phyloP scores from a whole-genome alignment of 495 filamentous ascomycete genomes.

The Choiromyces venosus region DNA sequence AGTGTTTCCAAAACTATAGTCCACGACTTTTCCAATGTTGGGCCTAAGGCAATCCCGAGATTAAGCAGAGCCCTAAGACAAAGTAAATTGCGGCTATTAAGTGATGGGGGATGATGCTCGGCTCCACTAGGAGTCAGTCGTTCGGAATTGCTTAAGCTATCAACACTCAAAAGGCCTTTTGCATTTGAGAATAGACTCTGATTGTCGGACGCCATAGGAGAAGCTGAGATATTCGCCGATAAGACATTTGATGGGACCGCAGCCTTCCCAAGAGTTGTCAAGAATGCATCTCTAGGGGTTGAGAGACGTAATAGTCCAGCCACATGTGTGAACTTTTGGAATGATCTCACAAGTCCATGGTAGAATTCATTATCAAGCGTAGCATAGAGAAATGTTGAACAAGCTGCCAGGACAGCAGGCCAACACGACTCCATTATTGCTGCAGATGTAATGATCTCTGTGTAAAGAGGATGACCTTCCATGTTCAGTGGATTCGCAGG shows the following conservation, averaged over 20 bases:
- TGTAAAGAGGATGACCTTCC: constrained; percentile 62
- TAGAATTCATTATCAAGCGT: constrained; percentile 92
- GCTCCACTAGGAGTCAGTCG: constrained; percentile 50
- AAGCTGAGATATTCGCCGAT: constrained; percentile 51
- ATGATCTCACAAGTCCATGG: constrained; percentile 82
- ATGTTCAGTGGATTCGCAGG: constrained; percentile 75
- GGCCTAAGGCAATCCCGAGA: constrained; percentile 87
- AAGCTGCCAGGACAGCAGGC: constrained; percentile 89
- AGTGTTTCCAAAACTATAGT: constrained; percentile 84
- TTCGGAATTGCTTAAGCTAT: constrained; percentile 53
- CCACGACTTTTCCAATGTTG: constrained; percentile 79
- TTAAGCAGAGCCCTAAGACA: constrained; percentile 88
- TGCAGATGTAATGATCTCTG: constrained; percentile 67
- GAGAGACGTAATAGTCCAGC: constrained; percentile 76
- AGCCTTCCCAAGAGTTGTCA: constrained; percentile 88
- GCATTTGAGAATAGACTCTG: constrained; percentile 57
- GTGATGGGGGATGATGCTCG: constrained; percentile 51
- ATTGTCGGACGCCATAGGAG: constrained; percentile 31
- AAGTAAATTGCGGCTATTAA: constrained; percentile 83
- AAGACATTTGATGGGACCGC: constrained; percentile 75
- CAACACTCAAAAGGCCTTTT: constrained; percentile 61
- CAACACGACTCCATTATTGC: constrained; percentile 84
- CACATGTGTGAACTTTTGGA: constrained; percentile 94
- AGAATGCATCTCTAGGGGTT: constrained; percentile 86
- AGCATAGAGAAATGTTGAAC: constrained; percentile 89